Evolutionary conservation across 768 basidiomycete species (phyloP).

Genomic region (Tubosaeta sp.): DNA sequence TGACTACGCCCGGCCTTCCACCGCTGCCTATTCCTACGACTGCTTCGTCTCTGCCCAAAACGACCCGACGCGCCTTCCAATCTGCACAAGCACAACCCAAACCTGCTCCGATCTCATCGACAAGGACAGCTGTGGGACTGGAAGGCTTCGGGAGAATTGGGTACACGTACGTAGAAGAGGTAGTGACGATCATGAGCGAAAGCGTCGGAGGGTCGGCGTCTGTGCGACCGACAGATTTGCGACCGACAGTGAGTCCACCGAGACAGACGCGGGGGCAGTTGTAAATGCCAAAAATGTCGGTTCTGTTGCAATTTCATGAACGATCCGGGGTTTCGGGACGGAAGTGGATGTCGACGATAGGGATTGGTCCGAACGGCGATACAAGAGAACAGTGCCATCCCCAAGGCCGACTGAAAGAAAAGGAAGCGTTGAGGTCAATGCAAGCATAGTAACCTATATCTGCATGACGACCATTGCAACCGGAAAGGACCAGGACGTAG

Average conservation of each 20-base stretch:
- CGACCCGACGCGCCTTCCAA: conserved; percentile 62
- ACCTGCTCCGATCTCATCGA: conserved; percentile 84
- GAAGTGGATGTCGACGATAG: conserved; percentile 69
- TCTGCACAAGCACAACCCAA: conserved; percentile 85
- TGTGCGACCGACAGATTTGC: conserved; percentile 14
- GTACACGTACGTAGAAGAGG: conserved; percentile 72
- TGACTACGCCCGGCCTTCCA: conserved; percentile 79
- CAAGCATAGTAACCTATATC: conserved; percentile 67
- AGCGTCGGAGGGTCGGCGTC: conserved; percentile 32
- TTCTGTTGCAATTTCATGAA: conserved; percentile 82
- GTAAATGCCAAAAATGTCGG: conserved; percentile 91
- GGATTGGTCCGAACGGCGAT: conserved; percentile 89
- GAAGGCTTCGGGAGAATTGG: conserved; percentile 69
- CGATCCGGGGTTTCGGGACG: conserved; percentile 76
- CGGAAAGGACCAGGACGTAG: neutral
- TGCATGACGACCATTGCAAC: neutral
- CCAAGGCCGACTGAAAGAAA: conserved; percentile 92
- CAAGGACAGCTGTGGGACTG: conserved; percentile 58
- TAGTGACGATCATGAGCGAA: conserved; percentile 85
- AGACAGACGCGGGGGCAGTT: conserved; percentile 27
- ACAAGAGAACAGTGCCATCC: conserved; percentile 89
- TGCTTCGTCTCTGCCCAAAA: conserved; percentile 88
- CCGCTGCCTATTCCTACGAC: conserved; percentile 82
- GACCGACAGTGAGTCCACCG: conserved; percentile 19
- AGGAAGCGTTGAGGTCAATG: conserved; percentile 70